Base-by-base conservation (phyloP, 352 stramenopile genomes). In the Phytophthora citricola region DNA sequence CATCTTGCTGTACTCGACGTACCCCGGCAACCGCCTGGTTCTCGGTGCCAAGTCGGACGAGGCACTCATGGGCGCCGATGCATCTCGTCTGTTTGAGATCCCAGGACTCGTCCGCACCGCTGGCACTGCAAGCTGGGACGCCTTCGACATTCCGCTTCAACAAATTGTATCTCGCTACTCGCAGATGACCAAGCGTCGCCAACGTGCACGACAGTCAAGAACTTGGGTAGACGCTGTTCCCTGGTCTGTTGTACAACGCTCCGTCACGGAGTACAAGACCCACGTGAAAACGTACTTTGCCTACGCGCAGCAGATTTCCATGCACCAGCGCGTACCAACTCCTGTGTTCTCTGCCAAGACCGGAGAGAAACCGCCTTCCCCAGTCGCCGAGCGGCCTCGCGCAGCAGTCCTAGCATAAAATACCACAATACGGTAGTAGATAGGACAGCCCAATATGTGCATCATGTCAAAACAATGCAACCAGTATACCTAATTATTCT, bases 1-100 rank as follows among this genome's bases (percentile, higher is more conserved):
- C 59, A 76, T 91, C 27, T 43, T 95, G 61, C 57, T 95, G 20
- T 95, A 95, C 66, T 73, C 93, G 55, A 90, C 85, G 46, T 93
- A 89, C 66, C 73, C 80, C 1, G 87, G 85, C 27, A 93, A 95
- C 65, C 87, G 87, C 34, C 69, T 92, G 29, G 78, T 91, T 39
- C 77, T 95, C 8, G 60, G 83, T 27, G 84, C 87, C 48, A 79
- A 76, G 49, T 95, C 87, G 38, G 87, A 95, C 43, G 85, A 89
- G 59, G 71, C 76, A 1, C 66, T 95, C 36, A 85, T 95, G 67
- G 86, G 86, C 4, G 69, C 79, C 5, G 80, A 86, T 34, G 83
- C 77, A 1, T 70, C 80, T 22, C 69, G 78, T 36, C 63, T 93
- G 5, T 93, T 93, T 43, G 85, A 93, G 45, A 91, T 93, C 58